Base-by-base conservation (phyloP, 805 yeast genomes). In the Teunomyces aglyptinius region DNA sequence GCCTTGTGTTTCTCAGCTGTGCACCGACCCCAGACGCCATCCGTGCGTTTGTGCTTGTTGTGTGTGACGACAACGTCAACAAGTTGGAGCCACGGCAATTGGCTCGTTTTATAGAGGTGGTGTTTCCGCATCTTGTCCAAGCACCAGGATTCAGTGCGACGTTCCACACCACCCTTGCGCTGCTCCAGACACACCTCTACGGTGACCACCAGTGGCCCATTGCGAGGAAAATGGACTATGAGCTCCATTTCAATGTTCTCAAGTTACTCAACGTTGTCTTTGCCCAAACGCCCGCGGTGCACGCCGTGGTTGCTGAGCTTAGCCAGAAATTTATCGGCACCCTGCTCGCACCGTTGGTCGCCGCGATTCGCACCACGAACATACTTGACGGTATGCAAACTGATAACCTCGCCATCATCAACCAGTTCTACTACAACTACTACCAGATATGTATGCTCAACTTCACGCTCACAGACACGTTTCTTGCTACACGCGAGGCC, bases 51-150 rank as follows among this genome's bases (percentile, higher is more conserved):
- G 41, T 53, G 10, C 49, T 55, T 32, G 35, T 60, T 1, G 48
- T 60, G 18, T 55, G 62, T 15, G 75, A 70, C 51, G 67, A 56
- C 45, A 63, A 63, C 49, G 48, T 60, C 28, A 60, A 59, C 44
- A 52, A 55, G 41, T n/a, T 44, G 24, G 59, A 53, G 15, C 48
- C 38, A 16, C 27, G 18, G 3, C 39, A 38, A 3, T 41, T 65
- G 39, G 31, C 45, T 10, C 45, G 47, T 6, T 55, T 63, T 42
- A 45, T 60, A 6, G 36, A 39, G 6, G 52, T 57, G 12, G 53
- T 61, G 6, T 54, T 65, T 22, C 47, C 51, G 16, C 28, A 13
- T 13, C 39, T 36, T 13, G 6, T 20, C 6, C 28, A 12, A 18
- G n/a, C 27, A 4, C 33, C 20, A 5, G 42, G 13, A 15, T 39